Evolutionary conservation across 2,329 filamentous ascomycete genomes (phyloP).

Genomic region (Gaeumannomyces sp.): DNA sequence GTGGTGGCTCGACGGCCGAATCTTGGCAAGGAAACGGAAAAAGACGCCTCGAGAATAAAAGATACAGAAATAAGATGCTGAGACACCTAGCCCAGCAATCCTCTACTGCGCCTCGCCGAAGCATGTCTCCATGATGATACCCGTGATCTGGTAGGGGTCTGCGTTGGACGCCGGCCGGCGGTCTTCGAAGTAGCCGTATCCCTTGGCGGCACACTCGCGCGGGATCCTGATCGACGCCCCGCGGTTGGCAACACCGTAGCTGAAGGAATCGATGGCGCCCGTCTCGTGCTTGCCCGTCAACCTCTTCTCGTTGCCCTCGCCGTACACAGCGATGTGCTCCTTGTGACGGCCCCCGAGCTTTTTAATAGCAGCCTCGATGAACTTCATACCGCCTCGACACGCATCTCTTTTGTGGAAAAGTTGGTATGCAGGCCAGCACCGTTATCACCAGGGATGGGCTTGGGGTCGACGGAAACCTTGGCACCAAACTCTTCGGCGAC

Average conservation of each 20-base stretch:
- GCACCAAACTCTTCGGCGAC: conserved; percentile 95
- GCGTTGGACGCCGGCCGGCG: conserved; percentile 67
- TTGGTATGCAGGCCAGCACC: conserved; percentile 72
- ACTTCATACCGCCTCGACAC: conserved; percentile 87
- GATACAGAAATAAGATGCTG: neutral
- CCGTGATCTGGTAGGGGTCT: conserved; percentile 52
- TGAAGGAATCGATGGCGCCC: conserved; percentile 86
- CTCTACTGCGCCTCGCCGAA: conserved; percentile 8
- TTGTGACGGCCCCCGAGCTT: conserved; percentile 73
- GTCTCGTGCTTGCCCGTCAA: conserved; percentile 95
- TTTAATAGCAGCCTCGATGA: conserved; percentile 81
- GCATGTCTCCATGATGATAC: conserved; percentile 29
- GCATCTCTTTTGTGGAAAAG: conserved; percentile 87
- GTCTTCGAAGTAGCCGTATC: conserved; percentile 59
- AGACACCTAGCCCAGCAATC: neutral
- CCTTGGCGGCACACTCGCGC: conserved; percentile 62
- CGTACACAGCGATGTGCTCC: conserved; percentile 86
- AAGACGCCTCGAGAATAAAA: neutral
- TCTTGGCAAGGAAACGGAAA: neutral
- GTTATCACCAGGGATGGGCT: conserved; percentile 91
- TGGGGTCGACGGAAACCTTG: conserved; percentile 91
- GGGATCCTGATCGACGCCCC: conserved; percentile 84
- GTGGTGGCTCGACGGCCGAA: neutral
- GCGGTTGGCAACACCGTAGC: conserved; percentile 91
- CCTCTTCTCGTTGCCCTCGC: conserved; percentile 90